These are phyloP conservation scores for Podospora australis DNA, from an alignment of 495 filamentous ascomycete genomes.

Conservation along the genomic window DNA sequence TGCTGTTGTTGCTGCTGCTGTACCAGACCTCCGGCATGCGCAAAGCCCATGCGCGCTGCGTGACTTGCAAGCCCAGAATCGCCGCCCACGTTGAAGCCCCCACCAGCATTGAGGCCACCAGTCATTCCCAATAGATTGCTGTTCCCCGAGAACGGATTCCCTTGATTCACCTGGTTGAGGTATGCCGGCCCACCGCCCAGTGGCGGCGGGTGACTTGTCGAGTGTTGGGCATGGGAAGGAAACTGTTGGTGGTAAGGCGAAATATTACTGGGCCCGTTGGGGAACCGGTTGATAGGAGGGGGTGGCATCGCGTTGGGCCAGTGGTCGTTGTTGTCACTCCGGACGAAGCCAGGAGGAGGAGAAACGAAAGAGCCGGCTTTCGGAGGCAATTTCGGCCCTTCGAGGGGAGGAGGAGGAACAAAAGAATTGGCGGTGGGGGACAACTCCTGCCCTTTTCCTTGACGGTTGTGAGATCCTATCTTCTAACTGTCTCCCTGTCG, in stretches of 20 bases:
- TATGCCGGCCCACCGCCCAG: constrained; percentile 33
- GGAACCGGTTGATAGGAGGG: constrained; percentile 24
- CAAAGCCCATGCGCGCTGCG: constrained; percentile 80
- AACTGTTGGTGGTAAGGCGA: constrained; percentile 44
- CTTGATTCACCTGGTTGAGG: constrained; percentile 57
- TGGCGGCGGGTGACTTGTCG: constrained; percentile 34
- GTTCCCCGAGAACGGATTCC: constrained; percentile 60
- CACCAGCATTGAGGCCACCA: constrained; percentile 34
- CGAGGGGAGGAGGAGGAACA: too few species aligned
- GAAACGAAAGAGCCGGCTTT: too few species aligned
- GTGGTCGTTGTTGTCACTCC: constrained; percentile 3
- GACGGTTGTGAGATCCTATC: too few species aligned
- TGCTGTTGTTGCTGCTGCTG: constrained; percentile 56
- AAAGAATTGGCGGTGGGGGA: too few species aligned
- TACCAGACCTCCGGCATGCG: constrained; percentile 68
- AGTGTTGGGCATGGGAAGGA: constrained; percentile 37
- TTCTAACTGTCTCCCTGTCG: too few species aligned
- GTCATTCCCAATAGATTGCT: constrained; percentile 56
- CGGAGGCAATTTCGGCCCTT: too few species aligned
- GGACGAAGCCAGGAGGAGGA: constrained; percentile 5
- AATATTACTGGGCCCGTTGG: constrained; percentile 29
- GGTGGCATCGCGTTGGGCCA: constrained; percentile 29
- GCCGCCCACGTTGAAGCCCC: constrained; percentile 52
- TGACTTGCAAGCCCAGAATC: constrained; percentile 84
- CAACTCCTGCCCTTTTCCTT: too few species aligned